Percentiles rank a stretch among this genome's conserved stretches.
Conservation (phyloP, 352 stramenopile species). For the Thraustochytrium striatum region DNA sequence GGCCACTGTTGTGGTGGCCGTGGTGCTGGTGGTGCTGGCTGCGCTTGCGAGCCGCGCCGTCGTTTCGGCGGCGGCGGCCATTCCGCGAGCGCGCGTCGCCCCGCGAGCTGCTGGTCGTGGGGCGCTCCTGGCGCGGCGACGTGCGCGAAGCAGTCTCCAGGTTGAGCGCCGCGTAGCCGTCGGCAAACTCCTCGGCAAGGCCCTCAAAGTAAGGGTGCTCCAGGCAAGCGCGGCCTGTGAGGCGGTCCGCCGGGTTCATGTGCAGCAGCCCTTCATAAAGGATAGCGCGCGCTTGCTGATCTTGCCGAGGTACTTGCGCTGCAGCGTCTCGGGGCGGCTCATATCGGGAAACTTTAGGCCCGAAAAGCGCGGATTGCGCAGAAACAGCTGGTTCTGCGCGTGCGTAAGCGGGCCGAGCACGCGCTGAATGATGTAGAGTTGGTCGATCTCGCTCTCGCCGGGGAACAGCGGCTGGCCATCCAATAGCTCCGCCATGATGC, state of each 20-base stretch:
- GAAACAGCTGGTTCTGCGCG: conserved; percentile 82
- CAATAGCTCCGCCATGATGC: conserved; percentile 71
- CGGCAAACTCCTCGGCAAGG: conserved; percentile 22
- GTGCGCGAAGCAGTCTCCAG: not conserved
- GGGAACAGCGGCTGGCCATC: conserved; percentile 81
- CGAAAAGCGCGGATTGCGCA: conserved; percentile 79
- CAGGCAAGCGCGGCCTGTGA: conserved; percentile 71
- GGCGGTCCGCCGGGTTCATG: conserved; percentile 67
- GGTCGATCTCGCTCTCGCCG: conserved; percentile 61
- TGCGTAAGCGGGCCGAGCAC: conserved; percentile 70
- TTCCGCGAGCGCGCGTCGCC: too few relatives aligned
- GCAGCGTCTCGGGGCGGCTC: conserved; percentile 78
- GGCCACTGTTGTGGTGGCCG: too few relatives aligned
- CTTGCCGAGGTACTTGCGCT: conserved; percentile 79
- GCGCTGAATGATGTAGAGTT: conserved; percentile 58
- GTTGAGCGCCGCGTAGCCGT: conserved; percentile 7
- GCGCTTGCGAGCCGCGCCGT: too few relatives aligned
- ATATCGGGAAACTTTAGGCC: conserved; percentile 87
- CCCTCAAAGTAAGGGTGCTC: conserved; percentile 80
- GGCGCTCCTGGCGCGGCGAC: not conserved
- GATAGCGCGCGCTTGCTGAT: conserved; percentile 72
- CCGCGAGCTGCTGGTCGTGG: too few relatives aligned
- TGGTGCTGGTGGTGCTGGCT: too few relatives aligned
- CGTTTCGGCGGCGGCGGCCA: too few relatives aligned
- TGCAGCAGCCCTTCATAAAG: conserved; percentile 74